Evolutionary conservation across 768 basidiomycete genomes (phyloP).

Genomic region (Lactarius trivialis): DNA sequence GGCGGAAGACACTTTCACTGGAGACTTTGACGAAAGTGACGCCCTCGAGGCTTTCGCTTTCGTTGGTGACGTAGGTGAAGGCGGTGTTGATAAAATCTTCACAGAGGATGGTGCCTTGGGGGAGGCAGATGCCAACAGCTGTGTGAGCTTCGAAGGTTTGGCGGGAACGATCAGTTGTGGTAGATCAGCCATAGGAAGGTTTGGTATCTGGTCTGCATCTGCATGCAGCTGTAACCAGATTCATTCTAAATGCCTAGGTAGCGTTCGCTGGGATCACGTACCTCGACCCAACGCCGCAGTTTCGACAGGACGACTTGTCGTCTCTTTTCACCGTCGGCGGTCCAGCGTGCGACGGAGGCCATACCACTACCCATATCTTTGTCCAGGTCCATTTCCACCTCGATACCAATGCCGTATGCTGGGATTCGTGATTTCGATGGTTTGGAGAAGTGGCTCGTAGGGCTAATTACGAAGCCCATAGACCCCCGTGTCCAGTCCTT

Average conservation of each 20-base stretch:
- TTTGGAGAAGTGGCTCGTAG: slow-evolving; percentile 69
- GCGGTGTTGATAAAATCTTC: slow-evolving; percentile 29
- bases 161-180: slow-evolving; percentile 47
- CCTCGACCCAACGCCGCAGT: slow-evolving; percentile 59
- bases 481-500: slow-evolving; percentile 75
- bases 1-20: slow-evolving; percentile 21
- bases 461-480: slow-evolving; percentile 71
- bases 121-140: slow-evolving; percentile 64
- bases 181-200: slow-evolving; percentile 58
- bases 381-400: slow-evolving; percentile 80
- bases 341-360: slow-evolving; percentile 87
- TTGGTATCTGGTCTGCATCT: slow-evolving; percentile 39
- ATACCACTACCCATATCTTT: slow-evolving; percentile 77
- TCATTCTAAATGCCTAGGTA: neutral
- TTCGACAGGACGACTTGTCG: slow-evolving; percentile 52
- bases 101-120: slow-evolving; percentile 44
- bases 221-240: slow-evolving; percentile 44
- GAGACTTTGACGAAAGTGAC: slow-evolving; percentile 35
- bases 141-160: slow-evolving; percentile 64
- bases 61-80: slow-evolving; percentile 30
- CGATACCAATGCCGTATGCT: slow-evolving; percentile 80
- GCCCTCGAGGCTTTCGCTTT: slow-evolving; percentile 30
- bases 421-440: slow-evolving; percentile 58
- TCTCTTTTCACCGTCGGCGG: slow-evolving; percentile 57
- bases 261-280: slow-evolving; percentile 28